Base-by-base conservation (phyloP, 2,329 filamentous ascomycete species). In the Daldinia sp. region DNA sequence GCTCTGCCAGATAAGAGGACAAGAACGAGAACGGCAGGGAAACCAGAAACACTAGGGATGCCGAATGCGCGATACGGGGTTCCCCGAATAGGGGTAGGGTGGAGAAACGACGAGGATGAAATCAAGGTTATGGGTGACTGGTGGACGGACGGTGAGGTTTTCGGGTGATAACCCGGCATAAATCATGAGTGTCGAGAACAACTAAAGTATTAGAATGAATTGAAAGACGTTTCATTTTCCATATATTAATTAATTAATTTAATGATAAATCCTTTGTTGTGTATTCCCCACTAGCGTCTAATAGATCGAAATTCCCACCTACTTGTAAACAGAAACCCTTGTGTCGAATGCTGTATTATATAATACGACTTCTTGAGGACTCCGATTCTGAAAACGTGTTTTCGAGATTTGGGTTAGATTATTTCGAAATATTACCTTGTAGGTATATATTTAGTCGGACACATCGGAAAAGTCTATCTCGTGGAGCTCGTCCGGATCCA, bases 401-500 rank as follows among this genome's bases (percentile, higher is more conserved):
- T 13, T 23, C 28, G 13, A 9, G 2, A 28, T 28, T 28, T 26
- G 20, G 12, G 5, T 28, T n/a, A 15, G 10, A 28, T 23, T 9
- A 48, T 13, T 13, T 28, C 13, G 10, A 48, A 28, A 13, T 23
- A 28, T 48, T 12, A 23, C 12, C 13, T 56, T 26, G 3, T 10
- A 35, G 2, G 39, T 4, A 13, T 30, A 57, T 30, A 9, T 44
- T 39, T 63, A 71, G 28, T 72, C 71, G 12, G 72, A 71, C 44
- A 54, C 74, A 18, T 78, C 77, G 1, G 76, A 77, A 60, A 79
- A 80, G 50, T 81, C 79, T 3, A 62, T 76, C 62, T 81, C 79
- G 41, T 80, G 76, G 28, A 78, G 67, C 41, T 82, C 80, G 28
- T 81, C 78, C 1, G 78, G 78, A 20, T 79, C 77, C 35, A 63